These are phyloP conservation scores for Mucor indicus DNA, from an alignment of 371 early-diverging fungal species.

Conservation along the genomic window DNA sequence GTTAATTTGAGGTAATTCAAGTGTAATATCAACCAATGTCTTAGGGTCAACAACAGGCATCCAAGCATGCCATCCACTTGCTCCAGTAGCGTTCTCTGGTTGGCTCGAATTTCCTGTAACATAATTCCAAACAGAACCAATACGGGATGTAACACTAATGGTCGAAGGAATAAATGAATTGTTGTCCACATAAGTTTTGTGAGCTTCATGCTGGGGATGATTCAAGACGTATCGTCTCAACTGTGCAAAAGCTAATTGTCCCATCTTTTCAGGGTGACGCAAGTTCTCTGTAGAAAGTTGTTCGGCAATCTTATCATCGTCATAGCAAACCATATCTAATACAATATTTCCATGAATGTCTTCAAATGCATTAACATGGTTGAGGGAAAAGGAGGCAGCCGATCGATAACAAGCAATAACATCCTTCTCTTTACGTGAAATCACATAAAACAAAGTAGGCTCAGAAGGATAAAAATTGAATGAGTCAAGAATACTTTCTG, in stretches of 20 bases:
- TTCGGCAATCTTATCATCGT: slow-evolving; percentile 57
- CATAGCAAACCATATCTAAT: slow-evolving; percentile 66
- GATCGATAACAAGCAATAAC: slow-evolving; percentile 66
- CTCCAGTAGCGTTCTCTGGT: slow-evolving; percentile 15
- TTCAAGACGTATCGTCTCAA: slow-evolving; percentile 59
- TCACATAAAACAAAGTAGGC: slow-evolving; percentile 65
- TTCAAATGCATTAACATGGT: slow-evolving; percentile 75
- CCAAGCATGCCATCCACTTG: slow-evolving; percentile 35
- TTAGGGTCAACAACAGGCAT: slow-evolving; percentile 32
- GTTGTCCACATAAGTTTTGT: slow-evolving; percentile 34
- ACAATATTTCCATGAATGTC: slow-evolving; percentile 60
- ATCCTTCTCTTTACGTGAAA: slow-evolving; percentile 66
- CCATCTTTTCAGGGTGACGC: slow-evolving; percentile 43
- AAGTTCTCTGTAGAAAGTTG: slow-evolving; percentile 57
- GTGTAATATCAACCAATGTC: slow-evolving; percentile 11
- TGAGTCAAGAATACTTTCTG: slow-evolving; percentile 66
- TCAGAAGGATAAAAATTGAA: slow-evolving; percentile 57
- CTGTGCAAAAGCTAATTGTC: slow-evolving; percentile 47
- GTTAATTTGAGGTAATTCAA: slow-evolving; percentile 72
- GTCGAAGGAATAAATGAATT: slow-evolving; percentile 25
- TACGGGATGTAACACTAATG: slow-evolving; percentile 20
- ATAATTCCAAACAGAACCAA: slow-evolving; percentile 25
- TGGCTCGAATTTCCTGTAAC: slow-evolving; percentile 10
- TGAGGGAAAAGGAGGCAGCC: slow-evolving; percentile 62
- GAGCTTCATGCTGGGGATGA: slow-evolving; percentile 45